Conservation (phyloP, 768 basidiomycete species). For the Termitomyces sp. region DNA sequence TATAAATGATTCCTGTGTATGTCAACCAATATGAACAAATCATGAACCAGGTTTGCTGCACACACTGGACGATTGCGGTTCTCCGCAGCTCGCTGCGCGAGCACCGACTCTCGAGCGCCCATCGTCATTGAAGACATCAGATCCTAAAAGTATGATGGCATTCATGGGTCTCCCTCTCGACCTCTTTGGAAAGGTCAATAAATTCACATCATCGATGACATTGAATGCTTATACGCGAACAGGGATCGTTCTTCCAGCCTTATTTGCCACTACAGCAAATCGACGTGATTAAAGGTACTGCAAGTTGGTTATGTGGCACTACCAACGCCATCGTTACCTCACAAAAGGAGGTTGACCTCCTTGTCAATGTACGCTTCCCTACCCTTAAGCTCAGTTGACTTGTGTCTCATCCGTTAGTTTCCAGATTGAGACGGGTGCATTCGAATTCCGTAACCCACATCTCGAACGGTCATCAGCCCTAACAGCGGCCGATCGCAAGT, state of each 20-base stretch:
- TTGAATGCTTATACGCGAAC: not conserved
- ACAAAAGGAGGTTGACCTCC: slow-evolving; percentile 84
- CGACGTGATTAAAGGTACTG: slow-evolving; percentile 74
- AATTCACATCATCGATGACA: no score
- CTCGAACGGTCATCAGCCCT: slow-evolving; percentile 73
- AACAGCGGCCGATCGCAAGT: slow-evolving; percentile 91
- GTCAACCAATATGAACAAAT: not conserved
- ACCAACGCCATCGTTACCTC: slow-evolving; percentile 95
- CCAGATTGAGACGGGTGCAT: slow-evolving; percentile 78
- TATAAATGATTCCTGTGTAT: not conserved
- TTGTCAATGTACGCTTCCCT: slow-evolving; percentile 64
- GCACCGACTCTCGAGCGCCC: slow-evolving; percentile 56
- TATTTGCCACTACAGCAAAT: slow-evolving; percentile 95
- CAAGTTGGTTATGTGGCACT: slow-evolving; percentile 88
- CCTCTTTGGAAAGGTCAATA: slow-evolving; percentile 77
- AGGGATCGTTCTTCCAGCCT: slow-evolving; percentile 97
- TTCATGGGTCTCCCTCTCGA: slow-evolving; percentile 93
- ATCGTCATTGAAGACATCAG: slow-evolving; percentile 80
- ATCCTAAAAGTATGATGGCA: slow-evolving; percentile 84
- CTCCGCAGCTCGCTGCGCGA: slow-evolving; percentile 70
- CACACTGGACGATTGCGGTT: slow-evolving; percentile 86
- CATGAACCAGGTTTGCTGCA: slow-evolving; percentile 66
- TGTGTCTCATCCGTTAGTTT: not conserved
- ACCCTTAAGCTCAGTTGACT: not conserved
- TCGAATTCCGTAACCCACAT: slow-evolving; percentile 83